These are phyloP conservation scores for Pseudofabraea citricarpa DNA, from an alignment of 2,329 filamentous ascomycete genomes.

Conservation along the genomic window DNA sequence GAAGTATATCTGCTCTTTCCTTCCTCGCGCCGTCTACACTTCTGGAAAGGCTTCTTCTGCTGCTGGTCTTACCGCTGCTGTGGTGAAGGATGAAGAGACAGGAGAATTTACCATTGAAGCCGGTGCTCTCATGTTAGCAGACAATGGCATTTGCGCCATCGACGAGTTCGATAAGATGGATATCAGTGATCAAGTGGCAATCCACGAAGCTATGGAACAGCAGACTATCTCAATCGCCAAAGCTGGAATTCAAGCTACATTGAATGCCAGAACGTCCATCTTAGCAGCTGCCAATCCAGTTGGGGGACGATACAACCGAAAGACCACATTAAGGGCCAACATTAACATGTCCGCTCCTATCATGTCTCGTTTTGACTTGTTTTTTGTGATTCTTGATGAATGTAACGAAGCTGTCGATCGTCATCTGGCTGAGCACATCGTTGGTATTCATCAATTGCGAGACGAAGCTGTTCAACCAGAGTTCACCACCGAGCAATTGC, in stretches of 20 bases:
- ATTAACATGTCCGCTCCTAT: conserved; percentile 99
- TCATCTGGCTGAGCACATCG: conserved; percentile 90
- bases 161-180: conserved; percentile 99
- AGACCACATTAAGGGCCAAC: conserved; percentile 86
- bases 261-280: conserved; percentile 93
- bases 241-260: conserved; percentile 93
- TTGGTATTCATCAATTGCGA: conserved; percentile 85
- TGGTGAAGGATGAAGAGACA: conserved; percentile 97
- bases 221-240: conserved; percentile 99
- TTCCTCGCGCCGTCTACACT: conserved; percentile 95
- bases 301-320: conserved; percentile 94
- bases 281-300: conserved; percentile 95
- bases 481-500: conserved; percentile 92
- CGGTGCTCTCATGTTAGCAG: conserved; percentile 92
- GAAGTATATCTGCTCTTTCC: conserved; percentile 95
- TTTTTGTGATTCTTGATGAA: conserved; percentile 96
- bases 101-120: conserved; percentile 99
- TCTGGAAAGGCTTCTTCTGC: conserved; percentile 97
- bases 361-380: conserved; percentile 98
- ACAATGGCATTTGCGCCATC: conserved; percentile 96
- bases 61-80: conserved; percentile 92
- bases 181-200: conserved; percentile 91
- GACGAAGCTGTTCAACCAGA: conserved; percentile 90
- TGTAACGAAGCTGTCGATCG: conserved; percentile 90
- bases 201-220: conserved; percentile 99